Evolutionary conservation across 768 basidiomycete genomes (phyloP).

Genomic region (Pseudohyphozyma bogoriensis): DNA sequence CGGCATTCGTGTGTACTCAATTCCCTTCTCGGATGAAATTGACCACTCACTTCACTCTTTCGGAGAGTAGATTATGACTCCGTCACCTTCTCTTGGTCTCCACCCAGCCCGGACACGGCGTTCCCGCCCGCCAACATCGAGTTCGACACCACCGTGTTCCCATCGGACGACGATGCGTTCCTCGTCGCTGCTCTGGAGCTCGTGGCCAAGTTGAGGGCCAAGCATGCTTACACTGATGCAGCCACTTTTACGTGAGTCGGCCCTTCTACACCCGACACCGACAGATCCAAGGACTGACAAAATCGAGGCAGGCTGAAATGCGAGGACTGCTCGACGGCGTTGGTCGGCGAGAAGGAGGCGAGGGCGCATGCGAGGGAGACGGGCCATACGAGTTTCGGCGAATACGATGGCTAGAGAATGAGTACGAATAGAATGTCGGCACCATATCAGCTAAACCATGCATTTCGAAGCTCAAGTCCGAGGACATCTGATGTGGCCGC

Average conservation of each 20-base stretch:
- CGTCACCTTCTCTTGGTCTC: conserved; percentile 65
- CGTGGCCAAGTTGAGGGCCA: conserved; percentile 58
- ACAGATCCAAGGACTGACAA: not conserved
- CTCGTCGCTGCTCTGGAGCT: conserved; percentile 50
- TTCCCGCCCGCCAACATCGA: conserved; percentile 41
- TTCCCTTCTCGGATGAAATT: conserved; percentile 16
- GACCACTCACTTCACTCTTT: no score
- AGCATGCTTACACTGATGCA: conserved; percentile 66
- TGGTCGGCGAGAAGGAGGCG: conserved; percentile 92
- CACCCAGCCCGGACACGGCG: conserved; percentile 50
- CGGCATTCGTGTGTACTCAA: conserved; percentile 54
- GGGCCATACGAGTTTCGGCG: conserved; percentile 69
- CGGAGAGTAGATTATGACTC: conserved; percentile 87
- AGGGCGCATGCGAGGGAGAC: conserved; percentile 76
- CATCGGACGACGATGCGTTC: conserved; percentile 38
- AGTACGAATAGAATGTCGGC: no score
- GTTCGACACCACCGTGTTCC: conserved; percentile 65
- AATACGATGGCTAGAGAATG: conserved; percentile 53
- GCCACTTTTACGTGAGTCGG: conserved; percentile 64
- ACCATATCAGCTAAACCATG: no score
- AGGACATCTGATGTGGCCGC: no score
- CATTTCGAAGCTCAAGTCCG: no score
- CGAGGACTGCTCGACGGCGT: conserved; percentile 69
- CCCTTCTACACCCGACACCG: not conserved
- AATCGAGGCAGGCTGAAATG: not conserved